A percentile compares a stretch with the other conserved stretches of the same genome.
phyloP scores from a whole-genome alignment of 768 basidiomycete genomes.

The Mycena sanguinolenta region DNA sequence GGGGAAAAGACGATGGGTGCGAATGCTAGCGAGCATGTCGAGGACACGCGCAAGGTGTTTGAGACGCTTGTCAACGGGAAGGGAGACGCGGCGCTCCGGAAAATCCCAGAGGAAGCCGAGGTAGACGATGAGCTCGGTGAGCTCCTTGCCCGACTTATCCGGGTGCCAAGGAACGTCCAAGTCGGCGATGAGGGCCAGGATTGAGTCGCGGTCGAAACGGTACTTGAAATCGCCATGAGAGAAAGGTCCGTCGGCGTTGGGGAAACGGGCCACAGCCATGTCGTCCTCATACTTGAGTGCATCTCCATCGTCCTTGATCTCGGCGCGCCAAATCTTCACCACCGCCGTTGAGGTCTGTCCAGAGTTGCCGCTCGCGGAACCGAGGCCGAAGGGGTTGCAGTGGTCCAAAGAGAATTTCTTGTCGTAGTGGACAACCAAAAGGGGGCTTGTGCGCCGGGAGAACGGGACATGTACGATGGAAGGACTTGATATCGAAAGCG shows the following conservation, averaged over 20 bases:
- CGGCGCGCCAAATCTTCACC: slow-evolving; percentile 22
- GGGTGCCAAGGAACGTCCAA: no score
- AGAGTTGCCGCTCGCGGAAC: slow-evolving; percentile 38
- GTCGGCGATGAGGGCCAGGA: slow-evolving; percentile 22
- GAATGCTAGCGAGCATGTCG: neutral
- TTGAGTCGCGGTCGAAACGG: slow-evolving; percentile 30
- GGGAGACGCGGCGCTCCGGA: slow-evolving; percentile 34
- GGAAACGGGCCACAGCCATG: neutral
- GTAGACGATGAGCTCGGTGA: slow-evolving; percentile 37
- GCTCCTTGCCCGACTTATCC: slow-evolving; percentile 36
- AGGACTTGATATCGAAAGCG: slow-evolving; percentile 36
- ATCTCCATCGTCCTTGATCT: neutral
- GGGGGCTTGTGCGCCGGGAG: slow-evolving; percentile 34
- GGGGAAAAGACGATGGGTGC: neutral
- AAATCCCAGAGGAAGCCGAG: slow-evolving; percentile 49
- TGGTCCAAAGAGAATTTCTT: slow-evolving; percentile 36
- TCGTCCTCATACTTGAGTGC: slow-evolving; percentile 37
- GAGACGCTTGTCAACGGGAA: slow-evolving; percentile 43
- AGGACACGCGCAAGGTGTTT: slow-evolving; percentile 36
- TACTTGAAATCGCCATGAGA: neutral
- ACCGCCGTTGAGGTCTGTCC: slow-evolving; percentile 37
- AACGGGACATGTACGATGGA: no score
- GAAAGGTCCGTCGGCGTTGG: neutral
- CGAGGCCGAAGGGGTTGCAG: slow-evolving; percentile 33
- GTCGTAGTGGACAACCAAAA: slow-evolving; percentile 28